Evolutionary conservation across 2,329 filamentous ascomycete species (phyloP), one percentile per base, ranked within the genome.

Genomic region (Rutstroemia sp.): DNA sequence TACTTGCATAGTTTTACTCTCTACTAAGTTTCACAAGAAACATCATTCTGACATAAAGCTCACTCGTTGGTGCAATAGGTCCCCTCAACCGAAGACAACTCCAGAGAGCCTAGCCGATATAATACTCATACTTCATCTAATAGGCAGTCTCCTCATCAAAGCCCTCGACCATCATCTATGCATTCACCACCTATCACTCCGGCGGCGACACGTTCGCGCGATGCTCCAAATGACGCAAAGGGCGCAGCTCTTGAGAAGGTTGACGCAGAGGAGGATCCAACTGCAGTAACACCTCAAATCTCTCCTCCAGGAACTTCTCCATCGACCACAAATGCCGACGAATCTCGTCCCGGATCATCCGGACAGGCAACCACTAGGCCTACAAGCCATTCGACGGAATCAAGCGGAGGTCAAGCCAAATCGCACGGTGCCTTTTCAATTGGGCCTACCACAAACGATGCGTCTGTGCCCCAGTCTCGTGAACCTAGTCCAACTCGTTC

Each of bases 121-220:
- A 77, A 82, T 42, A 86, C 85, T 54, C 85, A 83, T 52, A 82
- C 73, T 61, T 85, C 86, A 61, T 85, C 85, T 53, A 77, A 76
- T 58, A 81, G 79, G 63, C 79, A 80, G 59, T 91, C 87, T 57
- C 85, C 87, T 30, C 79, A 79, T 68, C 75, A 83, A 42, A 88
- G 85, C 61, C 86, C 88, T 59, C 79, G 81, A 59, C 75, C 81
- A 46, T 83, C 85, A 58, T 82, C 87, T 57, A 81, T 95, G 74
- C 88, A 92, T 64, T 95, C 92, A 10, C 92, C 92, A 62, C 91
- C 91, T 44, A 79, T 97, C 52, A 96, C 92, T 12, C 92, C 92
- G 18, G 85, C 90, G 54, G 91, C 85, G 52, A 92, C 90, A 45
- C 75, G 77, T 61, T 82, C 80, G 53, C 75, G 77, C 63, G 83